Percentiles rank a stretch among this genome's conserved stretches.
These are phyloP conservation scores for Cyberlindnera misumaiensis DNA, from an alignment of 805 yeast species.

Conservation along the genomic window DNA sequence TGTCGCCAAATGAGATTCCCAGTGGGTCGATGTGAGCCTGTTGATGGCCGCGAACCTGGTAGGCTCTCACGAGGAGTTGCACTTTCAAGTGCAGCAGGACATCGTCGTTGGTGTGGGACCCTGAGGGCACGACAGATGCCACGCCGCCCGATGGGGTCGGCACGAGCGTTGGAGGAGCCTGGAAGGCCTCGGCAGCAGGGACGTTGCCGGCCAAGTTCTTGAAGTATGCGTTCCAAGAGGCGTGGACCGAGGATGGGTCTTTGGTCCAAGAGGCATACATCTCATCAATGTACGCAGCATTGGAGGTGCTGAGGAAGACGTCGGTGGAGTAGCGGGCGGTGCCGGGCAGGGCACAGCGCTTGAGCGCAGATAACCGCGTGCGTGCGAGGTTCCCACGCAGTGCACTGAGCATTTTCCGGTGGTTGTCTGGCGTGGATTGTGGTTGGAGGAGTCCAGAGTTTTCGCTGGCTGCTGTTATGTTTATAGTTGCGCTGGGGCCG, in stretches of 20 bases:
- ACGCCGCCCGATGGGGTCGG: slow-evolving; percentile 78
- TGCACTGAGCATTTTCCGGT: slow-evolving; percentile 19
- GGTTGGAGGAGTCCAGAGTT: neutral
- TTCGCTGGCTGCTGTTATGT: neutral
- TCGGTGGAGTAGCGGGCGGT: slow-evolving; percentile 34
- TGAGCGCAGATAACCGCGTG: slow-evolving; percentile 10
- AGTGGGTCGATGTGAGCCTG: slow-evolving; percentile 96
- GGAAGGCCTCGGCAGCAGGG: slow-evolving; percentile 70
- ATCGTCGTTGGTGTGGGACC: slow-evolving; percentile 36
- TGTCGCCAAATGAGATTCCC: slow-evolving; percentile 79
- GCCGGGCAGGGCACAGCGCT: slow-evolving; percentile 3
- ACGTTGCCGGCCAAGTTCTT: slow-evolving; percentile 72
- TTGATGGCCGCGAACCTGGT: slow-evolving; percentile 97
- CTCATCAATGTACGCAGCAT: slow-evolving; percentile 92
- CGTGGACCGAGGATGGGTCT: slow-evolving; percentile 89
- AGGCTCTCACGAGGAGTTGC: slow-evolving; percentile 94
- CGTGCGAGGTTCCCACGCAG: slow-evolving; percentile 22
- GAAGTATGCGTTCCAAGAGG: slow-evolving; percentile 96
- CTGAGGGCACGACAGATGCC: slow-evolving; percentile 50
- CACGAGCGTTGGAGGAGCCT: slow-evolving; percentile 86
- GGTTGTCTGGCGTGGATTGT: neutral
- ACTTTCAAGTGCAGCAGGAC: slow-evolving; percentile 87
- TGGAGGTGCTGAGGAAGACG: slow-evolving; percentile 73
- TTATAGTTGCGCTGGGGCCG: too few relatives aligned
- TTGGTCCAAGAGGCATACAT: slow-evolving; percentile 93